Evolutionary conservation across 2,329 filamentous ascomycete genomes (phyloP), one percentile per base, ranked within the genome.

Genomic region (Pestalotiopsis sp.): DNA sequence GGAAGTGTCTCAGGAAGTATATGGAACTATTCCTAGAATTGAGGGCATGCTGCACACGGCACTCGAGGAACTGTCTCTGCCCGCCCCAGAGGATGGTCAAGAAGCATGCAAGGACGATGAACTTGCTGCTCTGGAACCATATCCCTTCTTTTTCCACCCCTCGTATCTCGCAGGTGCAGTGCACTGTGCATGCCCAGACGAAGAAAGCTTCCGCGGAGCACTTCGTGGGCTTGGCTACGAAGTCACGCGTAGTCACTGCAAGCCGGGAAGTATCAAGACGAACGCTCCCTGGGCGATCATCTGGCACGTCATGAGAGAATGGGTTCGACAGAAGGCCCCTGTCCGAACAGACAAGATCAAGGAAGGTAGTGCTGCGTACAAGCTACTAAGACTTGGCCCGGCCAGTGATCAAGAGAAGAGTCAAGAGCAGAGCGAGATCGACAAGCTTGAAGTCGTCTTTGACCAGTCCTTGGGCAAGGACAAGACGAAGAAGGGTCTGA

Each of bases 301-400:
- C 62, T 98, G 96, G 95, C 92, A 97, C 78, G 84, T 98, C 36
- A 96, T 98, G 89, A 88, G 93, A 31, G 94, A 97, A 81, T 99
- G 94, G 94, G 89, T 93, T 14, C 88, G 91, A 27, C 94, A 97
- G 77, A 92, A 91, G 75, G 86, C 89, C 0, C 94, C 95, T 0
- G 85, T 97, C 69, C 97, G 93, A 77, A 88, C 91, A 45, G 88
- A 88, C 1, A 89, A 89, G 23, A 84, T 97, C 67, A 92, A 89
- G 74, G 85, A 90, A 56, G 87, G 87, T n/a, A 93, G 87, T 65
- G 84, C 94, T 1, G 94, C 93, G 1, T 93, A 89, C 77, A 89
- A 84, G 64, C 90, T 98, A 58, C 84, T 95, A 78, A 84, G 79
- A 66, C 78, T 82, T 68, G 80, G 76, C 49, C 75, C 79, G 69